Evolutionary conservation across 495 filamentous ascomycete genomes (phyloP).

Genomic region (Podospora anserina): DNA sequence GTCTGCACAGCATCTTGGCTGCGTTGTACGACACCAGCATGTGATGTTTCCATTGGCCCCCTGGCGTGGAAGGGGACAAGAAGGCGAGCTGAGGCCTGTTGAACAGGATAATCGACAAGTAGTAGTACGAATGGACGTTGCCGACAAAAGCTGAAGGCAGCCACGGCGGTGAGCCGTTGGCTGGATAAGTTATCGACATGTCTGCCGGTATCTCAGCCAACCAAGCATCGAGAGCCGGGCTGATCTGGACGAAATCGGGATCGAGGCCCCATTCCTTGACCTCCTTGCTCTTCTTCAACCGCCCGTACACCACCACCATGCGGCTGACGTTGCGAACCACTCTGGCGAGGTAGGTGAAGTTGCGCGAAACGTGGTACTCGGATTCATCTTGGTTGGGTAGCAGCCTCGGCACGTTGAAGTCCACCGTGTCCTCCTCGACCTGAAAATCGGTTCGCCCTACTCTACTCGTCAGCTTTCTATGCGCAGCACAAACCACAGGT

Average conservation of each 20-base stretch:
- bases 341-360: slow-evolving; percentile 76
- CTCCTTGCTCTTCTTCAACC: slow-evolving; percentile 74
- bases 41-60: slow-evolving; percentile 80
- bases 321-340: slow-evolving; percentile 74
- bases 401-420: slow-evolving; percentile 64
- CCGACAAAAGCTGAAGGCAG: slow-evolving; percentile 86
- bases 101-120: slow-evolving; percentile 82
- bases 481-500: background rate
- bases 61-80: slow-evolving; percentile 66
- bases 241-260: slow-evolving; percentile 76
- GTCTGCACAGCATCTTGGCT: slow-evolving; percentile 80
- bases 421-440: slow-evolving; percentile 71
- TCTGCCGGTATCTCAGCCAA: slow-evolving; percentile 72
- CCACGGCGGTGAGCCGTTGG: slow-evolving; percentile 78
- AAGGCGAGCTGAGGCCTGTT: slow-evolving; percentile 82
- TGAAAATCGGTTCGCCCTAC: slow-evolving; percentile 79
- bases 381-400: slow-evolving; percentile 67
- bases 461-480: slow-evolving; percentile 28
- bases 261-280: slow-evolving; percentile 89
- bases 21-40: slow-evolving; percentile 84
- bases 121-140: slow-evolving; percentile 90
- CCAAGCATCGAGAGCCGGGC: slow-evolving; percentile 72
- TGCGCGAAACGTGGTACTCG: slow-evolving; percentile 73
- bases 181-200: slow-evolving; percentile 72
- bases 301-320: slow-evolving; percentile 70